Base-by-base conservation (phyloP, 345 rosid species). In the Anacardium occidentale region DNA sequence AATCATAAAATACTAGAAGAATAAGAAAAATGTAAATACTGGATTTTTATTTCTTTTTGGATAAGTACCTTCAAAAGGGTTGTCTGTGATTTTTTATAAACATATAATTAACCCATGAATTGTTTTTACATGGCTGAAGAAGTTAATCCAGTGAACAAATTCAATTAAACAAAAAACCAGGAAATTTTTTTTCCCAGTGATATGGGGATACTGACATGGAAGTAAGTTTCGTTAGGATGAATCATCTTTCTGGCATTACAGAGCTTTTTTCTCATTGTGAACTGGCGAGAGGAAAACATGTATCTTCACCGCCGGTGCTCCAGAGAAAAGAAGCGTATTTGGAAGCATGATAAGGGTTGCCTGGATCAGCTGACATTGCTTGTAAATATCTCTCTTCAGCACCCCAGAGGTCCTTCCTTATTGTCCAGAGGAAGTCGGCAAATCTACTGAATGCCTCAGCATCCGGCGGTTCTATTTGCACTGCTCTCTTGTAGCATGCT, bases 271-370 rank as follows among this genome's bases (percentile, higher is more conserved):
- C 42, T 37, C 8, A 37, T 6, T 37, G 42, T 37, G 74, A 53
- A n/a, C 12, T 40, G 14, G n/a, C 53, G 50, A 86, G 77, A 8
- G 94, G 92, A 69, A 50, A 91, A 76, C 94, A 91, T 1, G 92
- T 87, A 2, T 87, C 97, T 53, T 88, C 86, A 5, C 84, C 95
- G 24, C 97, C 92, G 0, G 92, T 89, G 68, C 40, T 88, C 91
- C 96, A 86, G 0, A 93, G 92, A 75, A 93, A 93, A 78, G 73
- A 66, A 0, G 94, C 97, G 22, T 93, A 90, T 69, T 77, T 91
- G 11, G 93, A 86, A 0, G 92, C 83, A 48, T 87, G 63, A 55
- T 57, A 80, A 13, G 87, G 68, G 79, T 75, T 90, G 11, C 77
- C 64, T 0, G 91, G 89, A 2, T 85, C 96, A 10, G 78, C 85